These are phyloP conservation scores for Phytophthora sp. DNA, from an alignment of 352 stramenopile species.

Conservation along the genomic window DNA sequence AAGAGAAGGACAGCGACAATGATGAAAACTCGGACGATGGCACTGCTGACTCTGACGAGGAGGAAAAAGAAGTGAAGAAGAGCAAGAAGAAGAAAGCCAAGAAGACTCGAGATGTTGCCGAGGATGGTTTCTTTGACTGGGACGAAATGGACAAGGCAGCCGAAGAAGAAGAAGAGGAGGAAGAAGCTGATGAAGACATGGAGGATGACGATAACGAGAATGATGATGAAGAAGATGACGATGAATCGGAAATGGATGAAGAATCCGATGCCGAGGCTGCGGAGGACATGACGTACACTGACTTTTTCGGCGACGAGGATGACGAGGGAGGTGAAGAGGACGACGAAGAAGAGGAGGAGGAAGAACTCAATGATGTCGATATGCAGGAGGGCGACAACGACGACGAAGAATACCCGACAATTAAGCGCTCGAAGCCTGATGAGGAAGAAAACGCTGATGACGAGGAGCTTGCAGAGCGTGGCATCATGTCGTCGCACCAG, in stretches of 20 bases:
- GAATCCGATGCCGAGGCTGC: constrained; percentile 57
- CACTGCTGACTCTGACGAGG: constrained; percentile 32
- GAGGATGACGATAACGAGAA: constrained; percentile 44
- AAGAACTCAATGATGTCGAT: constrained; percentile 57
- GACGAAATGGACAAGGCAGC: constrained; percentile 88
- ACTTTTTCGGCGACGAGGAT: constrained; percentile 62
- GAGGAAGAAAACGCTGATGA: constrained; percentile 70
- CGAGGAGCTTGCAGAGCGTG: constrained; percentile 76
- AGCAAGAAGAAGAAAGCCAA: constrained; percentile 54
- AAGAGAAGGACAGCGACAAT: constrained; percentile 39
- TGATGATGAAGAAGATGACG: constrained; percentile 55
- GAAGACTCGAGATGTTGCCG: constrained; percentile 67
- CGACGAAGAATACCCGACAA: constrained; percentile 62
- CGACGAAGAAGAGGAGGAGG: constrained; percentile 51
- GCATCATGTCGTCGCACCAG: constrained; percentile 83
- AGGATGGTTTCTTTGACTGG: constrained; percentile 89
- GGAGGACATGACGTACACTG: constrained; percentile 64
- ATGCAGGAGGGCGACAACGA: constrained; percentile 51
- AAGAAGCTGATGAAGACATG: constrained; percentile 45
- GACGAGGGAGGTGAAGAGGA: constrained; percentile 47
- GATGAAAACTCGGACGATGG: constrained; percentile 28
- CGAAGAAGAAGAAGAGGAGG: constrained; percentile 70
- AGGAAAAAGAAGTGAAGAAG: constrained; percentile 43
- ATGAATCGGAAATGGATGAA: constrained; percentile 60
- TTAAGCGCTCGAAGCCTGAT: constrained; percentile 56